Base-by-base conservation (phyloP, 495 filamentous ascomycete species). In the Podospora pseudocomata region DNA sequence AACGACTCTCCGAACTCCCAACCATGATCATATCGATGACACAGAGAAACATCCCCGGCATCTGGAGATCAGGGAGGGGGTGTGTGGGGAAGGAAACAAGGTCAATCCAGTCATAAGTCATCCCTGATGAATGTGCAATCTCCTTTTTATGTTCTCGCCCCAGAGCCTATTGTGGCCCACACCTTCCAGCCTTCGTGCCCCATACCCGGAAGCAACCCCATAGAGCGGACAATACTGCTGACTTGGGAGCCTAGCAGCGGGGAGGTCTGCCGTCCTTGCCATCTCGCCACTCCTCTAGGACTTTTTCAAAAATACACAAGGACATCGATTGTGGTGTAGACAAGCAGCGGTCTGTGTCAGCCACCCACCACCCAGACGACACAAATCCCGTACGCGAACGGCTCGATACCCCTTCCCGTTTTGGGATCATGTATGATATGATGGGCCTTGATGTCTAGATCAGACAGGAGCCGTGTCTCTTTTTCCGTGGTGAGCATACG, bases 31-130 rank as follows among this genome's bases (percentile, higher is more conserved):
- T 28, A 60, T 16, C 58, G 23, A 26, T 62, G 67, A 65, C 67
- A 69, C 65, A 65, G n/a, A 65, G 57, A 65, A 65, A 65, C 28
- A 53, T n/a, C 28, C 34, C 20, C 6, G 27, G 5, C 23, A 5
- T 16, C 39, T 13, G 7, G 39, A 13, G 6, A 9, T 16, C 39
- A 13, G 13, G 39, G 39, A 18, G 39, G 39, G 39, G 39, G 39
- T 16, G 39, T 49, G 39, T 49, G 30, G 13, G 5, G 34, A 39
- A 39, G 11, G 34, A 39, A 39, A 5, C 6, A 49, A 49, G 13
- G 15, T 11, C 30, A 32, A 49, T 11, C 39, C 39, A 49, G 13
- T 49, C 2, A 49, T 49, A 32, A 32, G 7, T 32, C 4, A 49
- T 11, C 5, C 39, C 39, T 2, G 39, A 49, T 49, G 39, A 16